phyloP scores from a whole-genome alignment of 2,329 filamentous ascomycete species.

The Cercospora sp. region DNA sequence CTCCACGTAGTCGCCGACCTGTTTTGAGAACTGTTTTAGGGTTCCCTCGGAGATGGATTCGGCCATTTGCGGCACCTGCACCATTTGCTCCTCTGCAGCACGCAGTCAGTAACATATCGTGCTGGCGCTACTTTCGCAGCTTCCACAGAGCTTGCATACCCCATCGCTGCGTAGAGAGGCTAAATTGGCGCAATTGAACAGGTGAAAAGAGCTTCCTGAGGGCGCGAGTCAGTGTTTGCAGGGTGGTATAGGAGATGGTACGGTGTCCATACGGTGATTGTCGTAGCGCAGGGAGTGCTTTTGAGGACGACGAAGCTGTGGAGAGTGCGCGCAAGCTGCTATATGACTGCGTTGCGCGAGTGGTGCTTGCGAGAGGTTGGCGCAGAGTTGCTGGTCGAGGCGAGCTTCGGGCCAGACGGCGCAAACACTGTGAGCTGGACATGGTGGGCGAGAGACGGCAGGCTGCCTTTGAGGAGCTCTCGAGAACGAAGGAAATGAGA shows the following conservation, averaged over 20 bases:
- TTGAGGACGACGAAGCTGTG: slow-evolving; percentile 25
- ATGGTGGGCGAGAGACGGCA: slow-evolving; percentile 36
- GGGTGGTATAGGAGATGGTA: neutral
- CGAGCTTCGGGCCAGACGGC: slow-evolving; percentile 37
- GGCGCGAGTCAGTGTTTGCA: slow-evolving; percentile 25
- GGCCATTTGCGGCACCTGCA: slow-evolving; percentile 97
- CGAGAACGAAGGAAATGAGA: slow-evolving; percentile 15
- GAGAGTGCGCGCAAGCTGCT: slow-evolving; percentile 29
- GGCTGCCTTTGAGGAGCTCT: slow-evolving; percentile 32
- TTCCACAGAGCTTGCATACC: neutral
- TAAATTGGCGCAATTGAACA: slow-evolving; percentile 37
- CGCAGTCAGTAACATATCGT: slow-evolving; percentile 17
- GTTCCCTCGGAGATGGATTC: slow-evolving; percentile 98
- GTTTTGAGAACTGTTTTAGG: slow-evolving; percentile 90
- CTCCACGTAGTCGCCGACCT: slow-evolving; percentile 91
- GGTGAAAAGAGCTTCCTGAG: slow-evolving; percentile 34
- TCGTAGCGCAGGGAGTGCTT: slow-evolving; percentile 23
- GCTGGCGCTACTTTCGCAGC: neutral
- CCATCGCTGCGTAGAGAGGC: slow-evolving; percentile 27
- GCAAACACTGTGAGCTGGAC: slow-evolving; percentile 43
- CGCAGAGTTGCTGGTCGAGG: slow-evolving; percentile 35
- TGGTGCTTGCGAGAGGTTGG: slow-evolving; percentile 30
- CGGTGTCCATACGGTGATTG: slow-evolving; percentile 25
- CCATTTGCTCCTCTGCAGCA: slow-evolving; percentile 68
- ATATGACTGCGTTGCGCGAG: slow-evolving; percentile 29